phyloP scores from a whole-genome alignment of 805 yeast genomes.

The Pichia thaimueangensis region DNA sequence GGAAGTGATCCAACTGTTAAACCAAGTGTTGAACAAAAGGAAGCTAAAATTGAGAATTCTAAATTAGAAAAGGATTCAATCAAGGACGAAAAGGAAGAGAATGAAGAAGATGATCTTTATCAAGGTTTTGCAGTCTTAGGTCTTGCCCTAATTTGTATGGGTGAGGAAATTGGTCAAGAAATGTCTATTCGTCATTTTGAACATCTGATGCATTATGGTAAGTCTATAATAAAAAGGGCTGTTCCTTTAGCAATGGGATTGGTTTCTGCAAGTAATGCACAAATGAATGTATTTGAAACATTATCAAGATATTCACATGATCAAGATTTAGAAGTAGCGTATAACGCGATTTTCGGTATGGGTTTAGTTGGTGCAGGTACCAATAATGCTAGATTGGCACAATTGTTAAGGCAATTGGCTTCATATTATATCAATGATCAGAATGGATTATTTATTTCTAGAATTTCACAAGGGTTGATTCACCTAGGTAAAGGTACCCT shows the following conservation, averaged over 20 bases:
- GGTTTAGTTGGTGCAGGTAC: constrained; percentile 99
- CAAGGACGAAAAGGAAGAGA: constrained; percentile 27
- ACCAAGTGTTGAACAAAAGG: background rate
- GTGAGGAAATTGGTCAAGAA: constrained; percentile 96
- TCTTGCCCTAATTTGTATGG: constrained; percentile 90
- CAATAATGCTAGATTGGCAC: constrained; percentile 96
- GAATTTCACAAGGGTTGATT: constrained; percentile 91
- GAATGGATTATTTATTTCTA: constrained; percentile 84
- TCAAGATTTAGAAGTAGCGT: constrained; percentile 87
- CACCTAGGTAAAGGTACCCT: constrained; percentile 96
- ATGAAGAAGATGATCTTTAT: constrained; percentile 48
- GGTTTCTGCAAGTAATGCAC: constrained; percentile 88
- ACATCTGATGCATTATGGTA: constrained; percentile 97
- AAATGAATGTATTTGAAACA: constrained; percentile 95
- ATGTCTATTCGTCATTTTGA: constrained; percentile 97
- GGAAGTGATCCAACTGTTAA: constrained; percentile 14
- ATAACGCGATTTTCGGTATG: constrained; percentile 93
- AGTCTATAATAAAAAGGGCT: constrained; percentile 80
- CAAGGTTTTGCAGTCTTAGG: constrained; percentile 93
- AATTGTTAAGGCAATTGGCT: constrained; percentile 89
- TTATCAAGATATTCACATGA: constrained; percentile 95
- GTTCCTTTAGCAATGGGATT: constrained; percentile 99
- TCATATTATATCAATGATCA: constrained; percentile 86
- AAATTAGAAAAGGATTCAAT: constrained; percentile 18
- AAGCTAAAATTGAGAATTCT: constrained; percentile 15